Base-by-base conservation (phyloP, 768 basidiomycete species). In the Rhodotorula kratochvilovae region DNA sequence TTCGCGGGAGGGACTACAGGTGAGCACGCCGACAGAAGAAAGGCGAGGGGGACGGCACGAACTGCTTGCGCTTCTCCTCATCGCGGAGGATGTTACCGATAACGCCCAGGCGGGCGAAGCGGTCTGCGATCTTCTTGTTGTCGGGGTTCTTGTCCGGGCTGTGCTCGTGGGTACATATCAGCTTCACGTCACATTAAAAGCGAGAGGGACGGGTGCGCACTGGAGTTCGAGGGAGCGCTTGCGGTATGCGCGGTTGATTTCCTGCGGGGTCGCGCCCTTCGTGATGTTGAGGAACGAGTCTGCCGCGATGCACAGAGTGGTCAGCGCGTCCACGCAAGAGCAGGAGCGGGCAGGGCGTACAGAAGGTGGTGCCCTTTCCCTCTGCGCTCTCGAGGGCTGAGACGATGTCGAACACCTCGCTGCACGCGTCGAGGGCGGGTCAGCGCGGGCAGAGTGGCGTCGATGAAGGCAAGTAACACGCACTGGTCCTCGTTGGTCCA, bases 91-190 rank as follows among this genome's bases (percentile, higher is more conserved):
- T 95, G 51, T 87, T 85, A 16, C 87, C 83, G 55, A 99, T 87
- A 23, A 94, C 87, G 66, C 94, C 92, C 21, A 98, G 84, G 35
- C 92, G 85, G n/a, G 95, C 87, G 80, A 95, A 99, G 27, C 91
- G 86, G 73, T 95, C 92, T 60, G 92, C 90, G 48, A 80, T 89
- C 50, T 72, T 64, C 53, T 59, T 90, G 59, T 89, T 85, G 67
- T 87, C 86, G 2, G 89, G 91, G 80, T 96, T 97, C 84, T 98
- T 99, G 81, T 98, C 95, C 8, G 95, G 94, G 80, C 94, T 95
- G 25, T 12, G 57, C 25, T 17, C 25, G 29, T 33, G 23, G 10
- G 57, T n/a, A 36, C 36, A 25, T 10, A n/a, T n/a, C n/a, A n/a
- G n/a, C n/a, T n/a, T n/a, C n/a, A n/a, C n/a, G n/a, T n/a, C n/a